Percentiles rank a stretch among this genome's conserved stretches.
These are phyloP conservation scores for Lavandula angustifolia DNA, from an alignment of 257 asterid species.

Conservation along the genomic window DNA sequence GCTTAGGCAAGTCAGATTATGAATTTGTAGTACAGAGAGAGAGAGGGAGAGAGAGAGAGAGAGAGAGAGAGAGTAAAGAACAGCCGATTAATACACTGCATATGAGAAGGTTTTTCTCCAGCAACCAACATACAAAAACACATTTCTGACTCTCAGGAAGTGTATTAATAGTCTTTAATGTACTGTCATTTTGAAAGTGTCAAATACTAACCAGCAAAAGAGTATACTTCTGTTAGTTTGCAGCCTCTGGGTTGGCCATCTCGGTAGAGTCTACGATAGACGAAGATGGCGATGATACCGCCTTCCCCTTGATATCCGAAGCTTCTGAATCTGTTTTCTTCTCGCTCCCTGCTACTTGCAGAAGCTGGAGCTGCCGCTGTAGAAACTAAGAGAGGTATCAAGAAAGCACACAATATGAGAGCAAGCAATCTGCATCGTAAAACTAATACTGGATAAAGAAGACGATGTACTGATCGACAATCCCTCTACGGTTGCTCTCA, in stretches of 20 bases:
- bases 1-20: background rate
- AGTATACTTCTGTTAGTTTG: slow-evolving; percentile 23
- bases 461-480: background rate
- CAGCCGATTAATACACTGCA: background rate
- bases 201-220: background rate
- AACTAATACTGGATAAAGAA: background rate
- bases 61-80: background rate
- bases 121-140: slow-evolving; percentile 16
- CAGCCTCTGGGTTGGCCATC: slow-evolving; percentile 25
- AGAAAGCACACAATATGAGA: background rate
- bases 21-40: background rate
- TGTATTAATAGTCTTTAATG: background rate
- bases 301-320: slow-evolving; percentile 59
- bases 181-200: background rate
- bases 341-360: slow-evolving; percentile 45
- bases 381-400: slow-evolving; percentile 47
- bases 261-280: slow-evolving; percentile 41
- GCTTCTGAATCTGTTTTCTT: slow-evolving; percentile 31
- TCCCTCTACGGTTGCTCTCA: too few relatives aligned
- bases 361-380: slow-evolving; percentile 63
- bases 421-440: background rate
- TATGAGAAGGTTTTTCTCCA: background rate
- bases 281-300: slow-evolving; percentile 44
- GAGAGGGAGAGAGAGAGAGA: background rate
- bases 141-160: slow-evolving; percentile 17